Base-by-base conservation (phyloP, 1,284 basidiomycete species). In the Puccinia polysora region DNA sequence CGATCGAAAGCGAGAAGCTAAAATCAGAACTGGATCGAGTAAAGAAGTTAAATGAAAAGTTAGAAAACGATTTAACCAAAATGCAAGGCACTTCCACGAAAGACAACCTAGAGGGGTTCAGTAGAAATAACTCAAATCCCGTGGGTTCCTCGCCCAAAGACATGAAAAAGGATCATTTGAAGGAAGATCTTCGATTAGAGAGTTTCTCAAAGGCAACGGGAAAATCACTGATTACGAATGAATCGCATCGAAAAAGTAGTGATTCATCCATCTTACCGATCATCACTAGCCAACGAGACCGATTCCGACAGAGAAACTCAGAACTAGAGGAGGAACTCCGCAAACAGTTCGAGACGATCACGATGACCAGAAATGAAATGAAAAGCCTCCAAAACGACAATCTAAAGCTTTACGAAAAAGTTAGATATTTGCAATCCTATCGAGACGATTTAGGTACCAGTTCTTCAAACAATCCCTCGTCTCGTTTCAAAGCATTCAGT, bases 291-390 rank as follows among this genome's bases (percentile, higher is more conserved):
- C 96, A 99, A 80, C 85, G 94, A 72, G 95, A 98, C 79, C 86
- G 94, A 4, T 97, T 97, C 85, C 85, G 94, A 63, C 89, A 92
- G 78, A 86, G 95, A 18, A 97, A 97, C 78, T 89, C 91, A 20
- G 95, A 98, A 79, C 85, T 98, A 10, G 95, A 99, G 81, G 93
- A 97, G 87, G 93, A 98, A 81, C 85, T 98, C 7, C 88, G 92
- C 56, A 90, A 88, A 76, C 94, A 97, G 80, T 95, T 90, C 82
- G 90, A 93, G 74, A 86, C 88, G 64, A 93, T 97, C 75, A 90
- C 91, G 0, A 92, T 96, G 77, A 83, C 96, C 20, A 87, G 91
- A 12, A 83, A 86, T 30, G 94, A 96, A 81, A 87, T 92, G 81
- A 90, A 93, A 80, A 86, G 85, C 56, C 83, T 96, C 38, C 92